Conservation (phyloP, 108 stramenopile genomes). For the Parmales sp. region DNA sequence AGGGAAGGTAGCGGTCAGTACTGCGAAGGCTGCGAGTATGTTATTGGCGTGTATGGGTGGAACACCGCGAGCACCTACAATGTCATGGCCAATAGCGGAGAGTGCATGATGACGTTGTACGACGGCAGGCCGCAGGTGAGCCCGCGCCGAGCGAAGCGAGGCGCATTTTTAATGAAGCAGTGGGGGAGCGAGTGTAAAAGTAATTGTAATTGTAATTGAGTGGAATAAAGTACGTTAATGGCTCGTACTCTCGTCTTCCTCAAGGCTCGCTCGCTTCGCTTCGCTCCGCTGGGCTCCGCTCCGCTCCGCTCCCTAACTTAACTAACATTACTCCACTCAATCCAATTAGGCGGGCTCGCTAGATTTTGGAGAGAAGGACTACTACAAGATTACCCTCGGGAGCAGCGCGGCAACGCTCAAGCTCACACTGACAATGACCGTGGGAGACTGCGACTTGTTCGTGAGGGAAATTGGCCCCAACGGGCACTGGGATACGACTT, state of each 20-base stretch:
- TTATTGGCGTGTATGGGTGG: neutral
- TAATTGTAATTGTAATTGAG: too few species aligned
- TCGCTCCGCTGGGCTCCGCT: too few species aligned
- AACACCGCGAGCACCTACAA: neutral
- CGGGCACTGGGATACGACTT: neutral
- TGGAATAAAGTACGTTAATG: too few species aligned
- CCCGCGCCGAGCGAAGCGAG: too few species aligned
- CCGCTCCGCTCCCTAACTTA: too few species aligned
- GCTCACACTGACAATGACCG: neutral
- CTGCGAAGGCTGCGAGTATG: neutral
- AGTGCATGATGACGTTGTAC: neutral
- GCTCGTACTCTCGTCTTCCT: too few species aligned
- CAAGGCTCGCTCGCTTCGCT: too few species aligned
- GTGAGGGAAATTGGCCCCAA: neutral
- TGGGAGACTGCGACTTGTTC: neutral
- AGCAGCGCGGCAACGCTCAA: neutral
- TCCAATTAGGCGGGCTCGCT: too few species aligned
- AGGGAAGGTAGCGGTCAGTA: neutral
- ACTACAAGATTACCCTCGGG: conserved; percentile 4
- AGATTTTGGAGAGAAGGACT: neutral
- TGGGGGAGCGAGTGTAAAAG: too few species aligned
- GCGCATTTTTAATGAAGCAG: too few species aligned
- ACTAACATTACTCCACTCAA: too few species aligned
- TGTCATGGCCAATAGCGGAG: neutral
- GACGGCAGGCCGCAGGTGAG: conserved; percentile 8